Percentiles rank a stretch among this genome's conserved stretches.
Evolutionary conservation across 805 yeast species (phyloP).

Genomic region (Cyberlindnera petersonii): DNA sequence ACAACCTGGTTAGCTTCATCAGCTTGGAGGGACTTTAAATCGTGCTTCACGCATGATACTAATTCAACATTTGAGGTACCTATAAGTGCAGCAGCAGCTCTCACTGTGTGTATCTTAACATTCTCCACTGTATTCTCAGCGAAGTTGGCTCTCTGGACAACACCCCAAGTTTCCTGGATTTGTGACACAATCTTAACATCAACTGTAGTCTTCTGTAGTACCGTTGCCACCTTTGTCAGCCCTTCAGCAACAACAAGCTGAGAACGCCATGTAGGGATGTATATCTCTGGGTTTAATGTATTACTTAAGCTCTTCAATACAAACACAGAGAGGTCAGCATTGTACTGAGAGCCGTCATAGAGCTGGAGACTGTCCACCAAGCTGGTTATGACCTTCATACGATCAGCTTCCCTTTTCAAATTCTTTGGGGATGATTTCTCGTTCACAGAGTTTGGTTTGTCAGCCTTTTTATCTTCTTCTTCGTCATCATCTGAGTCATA

Average conservation of each 20-base stretch:
- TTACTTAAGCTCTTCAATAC: constrained; percentile 26
- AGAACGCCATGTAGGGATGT: constrained; percentile 57
- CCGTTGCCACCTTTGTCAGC: constrained; percentile 26
- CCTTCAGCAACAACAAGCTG: constrained; percentile 44
- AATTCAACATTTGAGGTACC: constrained; percentile 15
- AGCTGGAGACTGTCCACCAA: constrained; percentile 33
- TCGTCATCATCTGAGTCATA: constrained; percentile 39
- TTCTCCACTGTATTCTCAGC: constrained; percentile 46
- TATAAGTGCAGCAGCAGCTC: constrained; percentile 32
- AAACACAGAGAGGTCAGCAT: constrained; percentile 26
- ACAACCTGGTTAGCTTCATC: constrained; percentile 49
- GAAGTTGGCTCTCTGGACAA: constrained; percentile 31
- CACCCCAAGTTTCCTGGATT: constrained; percentile 24
- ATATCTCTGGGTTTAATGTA: constrained; percentile 28
- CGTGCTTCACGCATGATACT: constrained; percentile 19
- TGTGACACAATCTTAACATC: constrained; percentile 9
- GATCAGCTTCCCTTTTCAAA: constrained; percentile 46
- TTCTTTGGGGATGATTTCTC: constrained; percentile 39
- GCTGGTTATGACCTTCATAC: constrained; percentile 35
- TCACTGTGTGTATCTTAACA: constrained; percentile 49
- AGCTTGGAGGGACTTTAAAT: constrained; percentile 27
- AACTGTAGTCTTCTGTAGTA: constrained; percentile 7
- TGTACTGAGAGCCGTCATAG: constrained; percentile 19
- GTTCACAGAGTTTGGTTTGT: constrained; percentile 26
- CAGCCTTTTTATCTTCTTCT: constrained; percentile 32